Evolutionary conservation across 1,139 yeast genomes (phyloP), one percentile per base, ranked within the genome.

Genomic region (Yamadazyma diddensiae): DNA sequence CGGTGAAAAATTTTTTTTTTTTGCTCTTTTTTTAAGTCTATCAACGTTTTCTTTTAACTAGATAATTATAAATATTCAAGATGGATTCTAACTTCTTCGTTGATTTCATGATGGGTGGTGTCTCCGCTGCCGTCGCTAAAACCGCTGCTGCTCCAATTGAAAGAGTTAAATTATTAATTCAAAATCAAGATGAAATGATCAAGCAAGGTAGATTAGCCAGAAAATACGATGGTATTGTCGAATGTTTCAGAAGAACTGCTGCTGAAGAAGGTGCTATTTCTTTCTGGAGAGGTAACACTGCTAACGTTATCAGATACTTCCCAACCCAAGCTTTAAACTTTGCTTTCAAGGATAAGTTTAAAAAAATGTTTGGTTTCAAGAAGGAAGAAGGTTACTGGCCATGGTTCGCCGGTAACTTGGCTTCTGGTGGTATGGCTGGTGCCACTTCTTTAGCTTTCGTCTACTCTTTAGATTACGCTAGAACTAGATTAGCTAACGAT

Each of bases 211-310:
- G 75, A 65, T 65, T 69, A 57, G 55, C 71, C 39, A 62, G 55
- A 48, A 66, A 62, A 62, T 69, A 69, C 67, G 67, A 59, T 47
- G 75, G 75, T 69, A 69, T 69, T 35, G 58, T 38, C 40, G 75
- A 69, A 49, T 66, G 73, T 62, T 69, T 69, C 73, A 66, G 43
- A 47, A 69, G 75, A 69, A 69, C 75, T 47, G 70, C 73, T 43
- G 72, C 71, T 45, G 73, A 69, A 50, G 75, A 69, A 63, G 75
- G 75, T 67, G 48, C 65, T 43, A 54, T 52, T 49, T 62, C 75
- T 39, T 69, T 69, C 73, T 69, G 75, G 75, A 69, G 75, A 69
- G 75, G 75, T 67, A 69, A 69, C 73, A 69, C 75, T 45, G 75
- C 75, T 49, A 69, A 69, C 54, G 74, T 69, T 53, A 63, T 69